A percentile compares a stretch with the other conserved stretches of the same genome.
Conservation (phyloP, 2,329 filamentous ascomycete genomes). For the Eutypella sp. region DNA sequence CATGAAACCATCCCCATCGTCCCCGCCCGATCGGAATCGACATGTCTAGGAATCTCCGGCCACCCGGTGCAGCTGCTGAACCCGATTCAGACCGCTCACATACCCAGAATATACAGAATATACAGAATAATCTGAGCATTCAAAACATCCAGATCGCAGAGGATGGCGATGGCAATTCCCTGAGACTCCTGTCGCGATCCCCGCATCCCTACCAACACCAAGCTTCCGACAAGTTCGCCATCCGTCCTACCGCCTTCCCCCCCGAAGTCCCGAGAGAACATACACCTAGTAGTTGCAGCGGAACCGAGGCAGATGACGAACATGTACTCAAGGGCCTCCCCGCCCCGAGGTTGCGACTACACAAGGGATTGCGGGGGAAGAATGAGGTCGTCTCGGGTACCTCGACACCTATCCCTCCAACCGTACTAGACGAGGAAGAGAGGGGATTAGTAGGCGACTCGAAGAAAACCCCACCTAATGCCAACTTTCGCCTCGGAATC, state of each 20-base stretch:
- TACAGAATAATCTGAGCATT: too few species aligned
- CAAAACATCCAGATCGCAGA: too few species aligned
- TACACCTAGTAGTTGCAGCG: conserved; percentile 73
- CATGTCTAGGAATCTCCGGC: conserved; percentile 44
- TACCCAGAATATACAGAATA: conserved; percentile 20
- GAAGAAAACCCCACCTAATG: conserved; percentile 18
- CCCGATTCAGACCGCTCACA: conserved; percentile 14
- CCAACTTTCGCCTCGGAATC: conserved; percentile 21
- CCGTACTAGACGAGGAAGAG: conserved; percentile 38
- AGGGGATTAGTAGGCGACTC: conserved; percentile 14
- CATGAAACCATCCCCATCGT: too few species aligned
- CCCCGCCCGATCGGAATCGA: conserved; percentile 17
- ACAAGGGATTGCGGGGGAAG: conserved; percentile 70
- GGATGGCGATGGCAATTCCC: conserved; percentile 29
- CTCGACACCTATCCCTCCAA: conserved; percentile 50
- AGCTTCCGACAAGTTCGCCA: conserved; percentile 36
- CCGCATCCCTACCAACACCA: conserved; percentile 65
- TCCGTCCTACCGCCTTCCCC: conserved; percentile 15
- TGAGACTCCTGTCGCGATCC: conserved; percentile 53
- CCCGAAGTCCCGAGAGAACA: conserved; percentile 44
- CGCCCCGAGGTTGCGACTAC: conserved; percentile 64
- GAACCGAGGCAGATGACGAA: conserved; percentile 93
- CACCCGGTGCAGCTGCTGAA: conserved; percentile 25
- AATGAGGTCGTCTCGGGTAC: conserved; percentile 50
- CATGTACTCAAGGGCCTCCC: conserved; percentile 81